Evolutionary conservation across 2,329 filamentous ascomycete genomes (phyloP).

Genomic region (Thelonectria olida): DNA sequence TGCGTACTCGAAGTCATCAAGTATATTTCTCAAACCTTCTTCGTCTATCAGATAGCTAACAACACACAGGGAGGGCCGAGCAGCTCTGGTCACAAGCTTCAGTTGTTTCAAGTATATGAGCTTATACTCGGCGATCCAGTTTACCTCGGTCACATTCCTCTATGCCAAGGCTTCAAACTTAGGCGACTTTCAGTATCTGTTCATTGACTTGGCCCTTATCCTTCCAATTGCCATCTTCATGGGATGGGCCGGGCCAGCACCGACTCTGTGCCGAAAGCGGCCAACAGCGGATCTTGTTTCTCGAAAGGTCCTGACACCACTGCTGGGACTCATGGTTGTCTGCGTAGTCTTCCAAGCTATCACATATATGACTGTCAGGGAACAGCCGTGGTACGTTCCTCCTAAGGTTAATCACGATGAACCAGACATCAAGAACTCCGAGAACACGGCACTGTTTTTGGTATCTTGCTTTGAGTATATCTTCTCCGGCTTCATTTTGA

Average conservation of each 20-base stretch:
- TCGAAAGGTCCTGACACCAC: conserved; percentile 87
- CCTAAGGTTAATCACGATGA: conserved; percentile 81
- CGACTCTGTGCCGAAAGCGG: conserved; percentile 79
- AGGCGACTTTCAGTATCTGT: conserved; percentile 97
- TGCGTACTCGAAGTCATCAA: conserved; percentile 93
- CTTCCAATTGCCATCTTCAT: conserved; percentile 98
- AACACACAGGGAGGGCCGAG: conserved; percentile 78
- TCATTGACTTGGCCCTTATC: conserved; percentile 92
- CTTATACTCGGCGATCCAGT: conserved; percentile 98
- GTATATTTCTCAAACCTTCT: conserved; percentile 47
- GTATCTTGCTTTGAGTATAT: conserved; percentile 96
- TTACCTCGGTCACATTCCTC: conserved; percentile 95
- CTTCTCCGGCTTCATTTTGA: conserved; percentile 86
- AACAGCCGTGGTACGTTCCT: conserved; percentile 87
- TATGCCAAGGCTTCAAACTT: conserved; percentile 94
- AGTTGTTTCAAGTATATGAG: conserved; percentile 99
- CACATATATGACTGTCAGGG: conserved; percentile 77
- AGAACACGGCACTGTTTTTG: conserved; percentile 92
- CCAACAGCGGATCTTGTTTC: conserved; percentile 94
- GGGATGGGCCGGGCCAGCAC: conserved; percentile 93
- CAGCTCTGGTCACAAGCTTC: conserved; percentile 96
- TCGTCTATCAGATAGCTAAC: conserved; percentile 31
- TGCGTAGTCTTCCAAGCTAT: conserved; percentile 81
- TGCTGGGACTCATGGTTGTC: conserved; percentile 88
- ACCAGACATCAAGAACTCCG: conserved; percentile 88